A percentile compares a stretch with the other conserved stretches of the same genome.
These are phyloP conservation scores for Lepidium aucheri DNA, from an alignment of 345 rosid species.

Conservation along the genomic window DNA sequence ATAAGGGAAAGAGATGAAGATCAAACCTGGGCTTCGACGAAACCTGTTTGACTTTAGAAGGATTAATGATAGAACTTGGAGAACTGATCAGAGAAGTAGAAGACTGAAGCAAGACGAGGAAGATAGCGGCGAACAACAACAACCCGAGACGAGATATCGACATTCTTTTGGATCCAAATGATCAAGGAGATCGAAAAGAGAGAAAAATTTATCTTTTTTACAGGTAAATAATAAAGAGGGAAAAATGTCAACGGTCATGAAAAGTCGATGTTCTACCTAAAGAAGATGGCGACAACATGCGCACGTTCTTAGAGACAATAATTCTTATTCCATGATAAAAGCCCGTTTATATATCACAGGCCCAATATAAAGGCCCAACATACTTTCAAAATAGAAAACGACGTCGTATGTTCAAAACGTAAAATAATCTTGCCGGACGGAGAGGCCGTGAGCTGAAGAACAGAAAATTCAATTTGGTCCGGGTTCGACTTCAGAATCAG, in stretches of 20 bases:
- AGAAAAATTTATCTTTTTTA: background rate
- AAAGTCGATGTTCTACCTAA: constrained; percentile 19
- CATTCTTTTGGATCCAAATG: constrained; percentile 16
- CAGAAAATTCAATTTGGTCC: background rate
- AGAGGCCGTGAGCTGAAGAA: background rate
- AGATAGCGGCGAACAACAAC: constrained; percentile 31
- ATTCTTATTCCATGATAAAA: background rate
- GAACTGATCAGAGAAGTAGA: constrained; percentile 41
- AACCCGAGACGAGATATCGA: constrained; percentile 14
- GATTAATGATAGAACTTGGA: constrained; percentile 61
- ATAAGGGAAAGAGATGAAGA: background rate
- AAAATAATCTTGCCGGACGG: constrained; percentile 16
- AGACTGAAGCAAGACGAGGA: constrained; percentile 29
- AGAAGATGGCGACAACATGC: constrained; percentile 26
- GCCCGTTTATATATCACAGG: background rate
- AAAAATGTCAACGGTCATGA: constrained; percentile 30
- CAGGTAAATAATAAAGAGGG: constrained; percentile 13
- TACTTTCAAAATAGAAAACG: background rate
- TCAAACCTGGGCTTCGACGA: constrained; percentile 79
- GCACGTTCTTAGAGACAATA: constrained; percentile 16
- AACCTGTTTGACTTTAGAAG: constrained; percentile 76
- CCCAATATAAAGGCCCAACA: constrained; percentile 16
- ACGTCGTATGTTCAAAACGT: background rate
- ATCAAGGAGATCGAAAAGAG: background rate
- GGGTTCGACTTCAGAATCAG: background rate